Evolutionary conservation across 2,329 filamentous ascomycete species (phyloP).

Genomic region (Parascedosporium putredinis): DNA sequence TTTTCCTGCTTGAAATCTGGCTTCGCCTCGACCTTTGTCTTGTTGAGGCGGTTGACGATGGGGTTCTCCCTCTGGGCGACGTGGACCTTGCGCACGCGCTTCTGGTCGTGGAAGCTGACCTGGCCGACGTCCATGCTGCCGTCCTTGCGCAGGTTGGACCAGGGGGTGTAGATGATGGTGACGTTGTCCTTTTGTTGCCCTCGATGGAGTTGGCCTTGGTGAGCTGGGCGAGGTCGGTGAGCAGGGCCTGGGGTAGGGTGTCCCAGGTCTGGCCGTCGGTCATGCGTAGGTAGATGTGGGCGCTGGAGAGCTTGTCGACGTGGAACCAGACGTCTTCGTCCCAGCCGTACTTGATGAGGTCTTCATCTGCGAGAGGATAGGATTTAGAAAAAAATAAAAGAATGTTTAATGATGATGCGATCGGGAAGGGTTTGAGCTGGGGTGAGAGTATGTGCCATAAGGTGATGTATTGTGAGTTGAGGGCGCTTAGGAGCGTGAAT

Average conservation of each 20-base stretch:
- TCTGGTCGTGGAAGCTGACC: slow-evolving; percentile 85
- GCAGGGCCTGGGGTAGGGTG: slow-evolving; percentile 58
- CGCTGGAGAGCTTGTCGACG: slow-evolving; percentile 92
- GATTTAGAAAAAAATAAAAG: too few species aligned
- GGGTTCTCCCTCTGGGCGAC: slow-evolving; percentile 74
- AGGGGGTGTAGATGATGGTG: slow-evolving; percentile 93
- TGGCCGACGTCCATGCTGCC: slow-evolving; percentile 93
- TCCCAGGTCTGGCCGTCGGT: slow-evolving; percentile 76
- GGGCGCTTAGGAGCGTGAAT: neutral
- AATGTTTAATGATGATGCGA: too few species aligned
- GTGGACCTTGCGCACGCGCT: slow-evolving; percentile 73
- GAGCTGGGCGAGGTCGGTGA: slow-evolving; percentile 87
- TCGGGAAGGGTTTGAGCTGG: slow-evolving; percentile 9
- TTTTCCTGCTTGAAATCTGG: slow-evolving; percentile 76
- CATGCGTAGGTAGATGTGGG: slow-evolving; percentile 89
- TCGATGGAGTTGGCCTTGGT: slow-evolving; percentile 99
- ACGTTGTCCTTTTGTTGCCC: slow-evolving; percentile 99
- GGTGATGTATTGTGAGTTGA: neutral
- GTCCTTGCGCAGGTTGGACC: slow-evolving; percentile 92
- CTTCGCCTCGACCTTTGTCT: slow-evolving; percentile 82
- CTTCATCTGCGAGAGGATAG: slow-evolving; percentile 63
- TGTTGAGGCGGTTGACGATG: slow-evolving; percentile 95
- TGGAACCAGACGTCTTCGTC: slow-evolving; percentile 99
- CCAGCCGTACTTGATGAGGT: slow-evolving; percentile 87
- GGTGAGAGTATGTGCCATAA: neutral